phyloP scores from a whole-genome alignment of 2,329 filamentous ascomycete genomes.

The Pezicula carpinea region DNA sequence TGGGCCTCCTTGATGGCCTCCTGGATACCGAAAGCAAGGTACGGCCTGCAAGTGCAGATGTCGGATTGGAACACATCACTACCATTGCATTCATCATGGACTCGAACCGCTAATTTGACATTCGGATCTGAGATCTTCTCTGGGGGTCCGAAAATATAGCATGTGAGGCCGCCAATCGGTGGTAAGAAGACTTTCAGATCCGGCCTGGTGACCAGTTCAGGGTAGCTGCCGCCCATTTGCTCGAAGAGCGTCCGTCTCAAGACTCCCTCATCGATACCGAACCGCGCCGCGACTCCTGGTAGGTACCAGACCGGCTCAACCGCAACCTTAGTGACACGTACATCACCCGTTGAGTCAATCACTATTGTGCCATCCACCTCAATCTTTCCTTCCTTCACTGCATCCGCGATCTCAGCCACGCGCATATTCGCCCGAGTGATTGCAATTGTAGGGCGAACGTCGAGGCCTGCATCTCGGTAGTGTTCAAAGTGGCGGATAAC shows the following conservation, averaged over 20 bases:
- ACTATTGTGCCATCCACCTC: constrained; percentile 75
- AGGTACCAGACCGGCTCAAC: constrained; percentile 89
- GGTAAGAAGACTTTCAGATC: constrained; percentile 93
- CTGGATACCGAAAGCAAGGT: constrained; percentile 90
- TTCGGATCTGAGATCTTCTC: constrained; percentile 84
- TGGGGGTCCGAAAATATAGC: constrained; percentile 94
- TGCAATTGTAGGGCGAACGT: constrained; percentile 3
- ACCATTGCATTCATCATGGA: constrained; percentile 85
- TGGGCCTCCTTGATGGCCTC: constrained; percentile 95
- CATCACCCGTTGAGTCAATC: constrained; percentile 71
- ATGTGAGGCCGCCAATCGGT: constrained; percentile 86
- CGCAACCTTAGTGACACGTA: constrained; percentile 88
- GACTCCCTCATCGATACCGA: constrained; percentile 83
- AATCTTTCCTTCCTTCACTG: constrained; percentile 72
- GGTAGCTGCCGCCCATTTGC: constrained; percentile 88
- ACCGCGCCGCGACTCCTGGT: constrained; percentile 82
- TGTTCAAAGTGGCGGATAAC: not conserved
- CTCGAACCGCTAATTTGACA: constrained; percentile 70
- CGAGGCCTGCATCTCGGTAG: not conserved
- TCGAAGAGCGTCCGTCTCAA: constrained; percentile 84
- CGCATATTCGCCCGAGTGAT: constrained; percentile 3
- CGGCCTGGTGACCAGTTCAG: constrained; percentile 83
- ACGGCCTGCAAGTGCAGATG: constrained; percentile 91
- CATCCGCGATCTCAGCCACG: constrained; percentile 57
- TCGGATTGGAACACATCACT: constrained; percentile 95